Evolutionary conservation across 139 green algal genomes (phyloP).

Genomic region (Tetradesmus lagerheimii): DNA sequence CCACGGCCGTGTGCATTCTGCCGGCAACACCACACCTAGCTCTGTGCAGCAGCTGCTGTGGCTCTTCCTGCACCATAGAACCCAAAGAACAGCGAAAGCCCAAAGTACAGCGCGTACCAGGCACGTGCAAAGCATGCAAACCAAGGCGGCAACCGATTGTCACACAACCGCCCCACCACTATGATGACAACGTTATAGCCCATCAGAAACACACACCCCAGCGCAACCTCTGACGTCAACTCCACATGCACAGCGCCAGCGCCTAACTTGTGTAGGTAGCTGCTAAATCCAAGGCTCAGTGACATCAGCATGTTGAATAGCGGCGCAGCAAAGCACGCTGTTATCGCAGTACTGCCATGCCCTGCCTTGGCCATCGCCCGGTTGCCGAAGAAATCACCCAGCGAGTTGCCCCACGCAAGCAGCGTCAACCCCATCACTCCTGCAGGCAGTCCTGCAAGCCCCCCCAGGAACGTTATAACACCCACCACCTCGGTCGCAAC

Average conservation of each 20-base stretch:
- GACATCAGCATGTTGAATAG: conserved; percentile 94
- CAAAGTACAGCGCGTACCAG: conserved; percentile 79
- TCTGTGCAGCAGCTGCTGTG: neutral
- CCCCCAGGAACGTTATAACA: conserved; percentile 75
- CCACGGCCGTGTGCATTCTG: too few relatives aligned
- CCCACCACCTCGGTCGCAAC: conserved; percentile 78
- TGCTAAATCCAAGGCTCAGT: conserved; percentile 72
- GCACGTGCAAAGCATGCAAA: conserved; percentile 80
- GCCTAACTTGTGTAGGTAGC: conserved; percentile 58
- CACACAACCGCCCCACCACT: conserved; percentile 58
- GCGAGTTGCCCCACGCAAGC: conserved; percentile 90
- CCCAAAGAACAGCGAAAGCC: neutral
- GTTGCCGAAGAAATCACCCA: conserved; percentile 92
- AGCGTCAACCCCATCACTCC: conserved; percentile 89
- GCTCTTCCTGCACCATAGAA: conserved; percentile 5
- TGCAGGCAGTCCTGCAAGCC: conserved; percentile 66
- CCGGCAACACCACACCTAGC: neutral
- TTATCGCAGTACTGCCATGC: conserved; percentile 85
- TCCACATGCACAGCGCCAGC: conserved; percentile 40
- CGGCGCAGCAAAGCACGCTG: conserved; percentile 92
- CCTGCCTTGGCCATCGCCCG: conserved; percentile 79
- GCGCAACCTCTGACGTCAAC: conserved; percentile 69
- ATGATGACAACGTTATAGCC: conserved; percentile 70
- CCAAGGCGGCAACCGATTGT: conserved; percentile 62
- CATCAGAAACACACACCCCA: conserved; percentile 73